Base-by-base conservation (phyloP, 1,139 yeast species). In the Casaregolazyma lundiana region DNA sequence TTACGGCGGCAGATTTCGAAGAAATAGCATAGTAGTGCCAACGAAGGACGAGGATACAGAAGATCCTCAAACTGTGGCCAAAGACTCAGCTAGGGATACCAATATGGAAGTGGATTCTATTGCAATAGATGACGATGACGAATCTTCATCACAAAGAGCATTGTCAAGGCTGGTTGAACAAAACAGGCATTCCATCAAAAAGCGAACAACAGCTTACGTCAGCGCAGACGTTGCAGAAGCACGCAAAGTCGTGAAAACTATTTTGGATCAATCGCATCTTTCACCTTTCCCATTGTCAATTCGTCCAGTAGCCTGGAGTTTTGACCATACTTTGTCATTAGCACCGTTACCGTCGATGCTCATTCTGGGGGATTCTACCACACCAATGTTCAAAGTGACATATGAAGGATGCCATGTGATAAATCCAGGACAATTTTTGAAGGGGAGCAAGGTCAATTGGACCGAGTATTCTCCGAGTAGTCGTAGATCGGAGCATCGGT, bases 251-350 rank as follows among this genome's bases (percentile, higher is more conserved):
- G 87, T 84, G 17, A 83, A 85, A 56, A 87, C 96, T 0, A 53
- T 92, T 2, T 66, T 92, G 9, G 96, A 88, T 60, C 98, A 92
- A 65, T 95, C 95, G 1, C 84, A 80, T 59, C 63, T 92, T 44
- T 84, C 94, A 39, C 97, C 98, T 15, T 88, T 89, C 60, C 70
- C 80, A 3, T 65, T 72, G 22, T 67, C 72, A 35, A 68, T 78
- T 24, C 76, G 87, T 50, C 84, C 94, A 0, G 71, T 87, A 1
- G 69, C 78, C 34, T 78, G 95, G 69, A 82, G 80, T 50, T 77
- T 76, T 57, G 95, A 87, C 60, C 80, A 81, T 54, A 69, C 80
- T 1, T 70, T 92, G 48, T 73, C 84, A 19, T 63, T 92, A 46
- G 78, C 84, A 43, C 97, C 97, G 0, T 68, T 87, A 26, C 98